Evolutionary conservation across 805 yeast species (phyloP), one percentile per base, ranked within the genome.

Genomic region (Wickerhamomyces tratensis): DNA sequence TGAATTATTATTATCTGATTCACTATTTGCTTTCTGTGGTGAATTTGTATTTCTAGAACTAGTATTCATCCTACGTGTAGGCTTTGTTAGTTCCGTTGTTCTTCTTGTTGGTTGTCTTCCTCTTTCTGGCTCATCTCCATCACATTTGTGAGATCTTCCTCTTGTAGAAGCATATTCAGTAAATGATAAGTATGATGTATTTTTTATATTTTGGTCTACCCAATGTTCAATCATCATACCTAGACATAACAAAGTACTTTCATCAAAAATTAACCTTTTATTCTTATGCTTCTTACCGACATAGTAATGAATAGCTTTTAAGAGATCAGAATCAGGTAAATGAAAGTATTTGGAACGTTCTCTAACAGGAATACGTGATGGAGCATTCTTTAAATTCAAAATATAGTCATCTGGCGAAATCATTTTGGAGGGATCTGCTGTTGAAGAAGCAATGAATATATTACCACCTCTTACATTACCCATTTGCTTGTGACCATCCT

Each of bases 221-320:
- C 69, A 65, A 38, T 61, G 49, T 33, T 66, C 71, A 15, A 67
- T 50, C 9, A 67, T 39, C 25, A 59, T 46, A 0, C 70, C 68
- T 29, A 65, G n/a, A 0, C 64, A 53, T 15, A 67, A 45, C 43
- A 67, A 43, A 14, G 66, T 58, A 7, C 65, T 55, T 37, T 65
- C 71, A 42, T 67, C 71, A 41, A 66, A 57, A 12, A 49, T 35
- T 8, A 51, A 44, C 3, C 44, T 37, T 35, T 56, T 45, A 15
- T 54, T 56, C 1, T 65, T 64, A 25, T 36, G 48, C 33, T 44
- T 45, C 25, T 33, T 29, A 2, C 47, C 54, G 0, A 58, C 53
- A 44, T 60, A 66, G 47, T 66, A 66, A 43, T 65, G 69, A 25
- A 66, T 36, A 5, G 60, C 63, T 13, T 56, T 51, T 30, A 66